Base-by-base conservation (phyloP, 495 filamentous ascomycete genomes). In the Penicillium alfredii region DNA sequence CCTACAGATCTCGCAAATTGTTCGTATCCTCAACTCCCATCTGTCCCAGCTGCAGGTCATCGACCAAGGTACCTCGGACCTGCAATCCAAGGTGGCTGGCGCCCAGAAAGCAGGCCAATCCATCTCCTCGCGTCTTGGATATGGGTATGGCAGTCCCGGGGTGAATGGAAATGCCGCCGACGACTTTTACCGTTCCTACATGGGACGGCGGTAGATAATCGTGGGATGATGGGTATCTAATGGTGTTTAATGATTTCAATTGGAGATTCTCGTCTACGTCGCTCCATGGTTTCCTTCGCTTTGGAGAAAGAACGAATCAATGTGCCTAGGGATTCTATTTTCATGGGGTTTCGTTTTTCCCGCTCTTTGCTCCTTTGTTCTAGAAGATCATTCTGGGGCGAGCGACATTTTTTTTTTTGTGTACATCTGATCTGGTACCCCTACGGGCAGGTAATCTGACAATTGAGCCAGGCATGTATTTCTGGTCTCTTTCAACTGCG, bases 11-110 rank as follows among this genome's bases (percentile, higher is more conserved):
- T 88, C 86, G 18, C 83, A 92, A 56, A 93, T 98, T 47, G 88
- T 98, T 30, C 81, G 81, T 33, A 86, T 98, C 26, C 79, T 98
- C 37, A 98, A 98, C 57, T 76, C 83, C 27, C 92, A 98, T 58
- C 76, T 97, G 24, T 73, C 77, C 10, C 83, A 90, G 52, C 71
- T 98, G 30, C 88, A 96, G 63, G 78, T 81, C 66, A 94, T 98
- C 55, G 90, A 98, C 56, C 74, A 78, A 35, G 86, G 85, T 36
- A 83, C 89, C 10, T 70, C 74, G n/a, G 77, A 80, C 8, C 72
- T 96, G 13, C 81, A 88, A 54, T 66, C 73, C 25, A 90, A 89
- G 71, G 82, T 96, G 29, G 55, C 58, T 9, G 78, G 79, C 12
- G 84, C 88, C 30, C 86, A 93, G 58, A 86, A 86, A 55, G 72